Conservation (phyloP, 192 early-diverging fungal genomes). For the Jimgerdemannia flammicorona region DNA sequence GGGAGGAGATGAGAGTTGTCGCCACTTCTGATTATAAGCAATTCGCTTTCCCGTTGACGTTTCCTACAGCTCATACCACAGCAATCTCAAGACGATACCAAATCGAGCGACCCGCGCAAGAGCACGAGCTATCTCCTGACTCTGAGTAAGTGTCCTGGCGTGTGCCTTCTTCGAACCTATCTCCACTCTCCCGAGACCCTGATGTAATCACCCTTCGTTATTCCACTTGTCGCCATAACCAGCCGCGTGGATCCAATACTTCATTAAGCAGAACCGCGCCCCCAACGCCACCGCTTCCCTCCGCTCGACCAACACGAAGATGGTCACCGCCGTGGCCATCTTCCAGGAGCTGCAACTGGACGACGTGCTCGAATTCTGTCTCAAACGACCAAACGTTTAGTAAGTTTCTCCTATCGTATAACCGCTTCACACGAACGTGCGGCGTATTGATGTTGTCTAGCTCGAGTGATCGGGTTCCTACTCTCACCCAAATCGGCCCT, state of each 20-base stretch:
- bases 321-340: background rate
- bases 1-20: too few relatives aligned
- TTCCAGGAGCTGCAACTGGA: conserved; percentile 34
- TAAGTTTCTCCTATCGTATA: conserved; percentile 4
- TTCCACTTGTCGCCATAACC: too few relatives aligned
- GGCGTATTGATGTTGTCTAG: background rate
- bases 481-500: background rate
- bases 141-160: conserved; percentile 24
- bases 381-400: conserved; percentile 57
- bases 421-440: background rate
- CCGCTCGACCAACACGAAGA: background rate
- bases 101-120: conserved; percentile 8
- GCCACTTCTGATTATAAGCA: conserved; percentile 2
- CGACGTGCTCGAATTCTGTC: conserved; percentile 53
- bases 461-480: background rate
- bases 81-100: conserved; percentile 24
- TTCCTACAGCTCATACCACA: conserved; percentile 22
- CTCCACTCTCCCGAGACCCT: too few relatives aligned
- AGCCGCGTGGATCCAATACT: background rate
- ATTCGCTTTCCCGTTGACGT: conserved; percentile 18
- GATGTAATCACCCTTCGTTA: too few relatives aligned
- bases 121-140: conserved; percentile 49
- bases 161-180: too few relatives aligned
- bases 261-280: background rate
- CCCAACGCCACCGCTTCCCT: background rate